Evolutionary conservation across 106 monocot species (phyloP).

Genomic region (Iris macrosiphon): DNA sequence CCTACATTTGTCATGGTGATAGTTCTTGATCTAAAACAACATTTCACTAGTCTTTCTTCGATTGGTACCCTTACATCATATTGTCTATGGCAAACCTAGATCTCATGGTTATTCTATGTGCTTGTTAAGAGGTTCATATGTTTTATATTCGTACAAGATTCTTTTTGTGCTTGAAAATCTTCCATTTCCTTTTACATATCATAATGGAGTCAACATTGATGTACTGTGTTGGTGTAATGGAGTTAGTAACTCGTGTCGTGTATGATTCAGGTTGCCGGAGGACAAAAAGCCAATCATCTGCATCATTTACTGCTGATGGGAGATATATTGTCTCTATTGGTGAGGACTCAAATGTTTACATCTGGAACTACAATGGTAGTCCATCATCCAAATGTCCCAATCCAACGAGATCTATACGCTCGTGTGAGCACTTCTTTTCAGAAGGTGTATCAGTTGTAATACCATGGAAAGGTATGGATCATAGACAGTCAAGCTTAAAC

Average conservation of each 20-base stretch:
- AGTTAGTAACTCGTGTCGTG: not conserved
- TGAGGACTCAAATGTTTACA: conserved; percentile 59
- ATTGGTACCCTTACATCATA: too few relatives aligned
- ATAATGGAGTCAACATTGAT: too few relatives aligned
- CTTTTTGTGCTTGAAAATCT: too few relatives aligned
- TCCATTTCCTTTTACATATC: too few relatives aligned
- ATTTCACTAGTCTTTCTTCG: too few relatives aligned
- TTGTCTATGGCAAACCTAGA: too few relatives aligned
- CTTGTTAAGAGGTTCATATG: too few relatives aligned
- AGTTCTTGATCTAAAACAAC: too few relatives aligned
- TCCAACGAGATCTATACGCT: conserved; percentile 26
- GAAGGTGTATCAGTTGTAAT: conserved; percentile 43
- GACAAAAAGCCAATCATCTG: conserved; percentile 41
- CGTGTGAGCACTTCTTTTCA: conserved; percentile 67
- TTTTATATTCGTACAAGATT: too few relatives aligned
- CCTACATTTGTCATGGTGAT: too few relatives aligned
- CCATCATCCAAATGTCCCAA: conserved; percentile 6
- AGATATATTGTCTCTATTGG: conserved; percentile 65
- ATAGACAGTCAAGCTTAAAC: not conserved
- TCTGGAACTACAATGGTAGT: conserved; percentile 49
- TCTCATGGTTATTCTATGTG: too few relatives aligned
- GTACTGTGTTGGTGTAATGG: too few relatives aligned
- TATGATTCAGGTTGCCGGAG: conserved; percentile 44
- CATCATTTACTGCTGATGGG: conserved; percentile 83
- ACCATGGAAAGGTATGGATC: conserved; percentile 49